Evolutionary conservation across 2,329 filamentous ascomycete genomes (phyloP).

Genomic region (Colletotrichum neosansevieriae): DNA sequence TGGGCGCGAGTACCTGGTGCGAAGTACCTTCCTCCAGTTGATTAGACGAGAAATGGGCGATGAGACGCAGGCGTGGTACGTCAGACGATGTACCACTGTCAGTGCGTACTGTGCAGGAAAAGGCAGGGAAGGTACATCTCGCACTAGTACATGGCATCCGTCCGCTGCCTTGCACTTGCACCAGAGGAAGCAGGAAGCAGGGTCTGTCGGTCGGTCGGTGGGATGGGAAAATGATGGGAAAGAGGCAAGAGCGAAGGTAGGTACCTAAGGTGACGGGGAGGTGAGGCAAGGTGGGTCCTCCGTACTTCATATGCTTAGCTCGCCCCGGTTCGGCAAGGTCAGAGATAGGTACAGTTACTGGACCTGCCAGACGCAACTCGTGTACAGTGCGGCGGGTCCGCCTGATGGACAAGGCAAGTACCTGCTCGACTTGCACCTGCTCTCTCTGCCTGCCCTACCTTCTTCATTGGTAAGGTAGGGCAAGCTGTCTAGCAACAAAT

Average conservation of each 20-base stretch:
- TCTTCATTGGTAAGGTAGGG: not conserved
- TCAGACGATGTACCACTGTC: conserved; percentile 3
- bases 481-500: not conserved
- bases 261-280: conserved; percentile 10
- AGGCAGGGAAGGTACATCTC: conserved; percentile 10
- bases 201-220: conserved; percentile 15
- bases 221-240: conserved; percentile 30
- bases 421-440: not conserved
- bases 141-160: conserved; percentile 19
- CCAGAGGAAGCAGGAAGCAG: conserved; percentile 10
- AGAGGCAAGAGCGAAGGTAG: conserved; percentile 6
- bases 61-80: conserved; percentile 11
- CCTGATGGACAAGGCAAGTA: conserved; percentile 15
- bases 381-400: conserved; percentile 20
- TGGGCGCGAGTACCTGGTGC: conserved; percentile 35
- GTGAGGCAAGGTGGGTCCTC: conserved; percentile 18
- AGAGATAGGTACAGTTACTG: too few species aligned
- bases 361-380: conserved; percentile 9
- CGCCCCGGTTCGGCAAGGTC: conserved; percentile 11
- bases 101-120: conserved; percentile 2
- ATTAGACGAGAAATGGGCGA: conserved; percentile 5
- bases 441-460: not conserved
- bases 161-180: not conserved
- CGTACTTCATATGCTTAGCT: conserved; percentile 6
- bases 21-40: conserved; percentile 10